These are phyloP conservation scores for Epicoccum nigrum DNA, from an alignment of 2,329 filamentous ascomycete species.

Conservation along the genomic window DNA sequence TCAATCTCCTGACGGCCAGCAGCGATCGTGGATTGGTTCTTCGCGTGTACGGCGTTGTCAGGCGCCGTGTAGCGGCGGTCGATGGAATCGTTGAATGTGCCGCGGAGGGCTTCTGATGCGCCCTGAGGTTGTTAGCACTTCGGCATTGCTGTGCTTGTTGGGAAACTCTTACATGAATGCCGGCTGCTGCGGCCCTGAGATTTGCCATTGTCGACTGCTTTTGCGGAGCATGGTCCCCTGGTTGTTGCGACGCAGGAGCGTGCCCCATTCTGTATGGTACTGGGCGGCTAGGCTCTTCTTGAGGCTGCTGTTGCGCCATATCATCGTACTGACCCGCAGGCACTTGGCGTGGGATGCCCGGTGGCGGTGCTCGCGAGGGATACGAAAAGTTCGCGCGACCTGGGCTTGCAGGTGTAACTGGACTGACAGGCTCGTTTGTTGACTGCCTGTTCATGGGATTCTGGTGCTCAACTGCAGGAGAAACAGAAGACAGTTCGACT, in stretches of 20 bases:
- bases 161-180: conserved; percentile 41
- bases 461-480: conserved; percentile 41
- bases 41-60: conserved; percentile 36
- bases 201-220: conserved; percentile 42
- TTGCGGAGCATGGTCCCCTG: conserved; percentile 16
- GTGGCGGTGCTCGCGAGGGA: conserved; percentile 39
- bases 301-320: conserved; percentile 8
- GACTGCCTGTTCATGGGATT: conserved; percentile 38
- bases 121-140: conserved; percentile 31
- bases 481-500: conserved; percentile 43
- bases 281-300: conserved; percentile 25
- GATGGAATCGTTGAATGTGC: conserved; percentile 42
- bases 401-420: conserved; percentile 37
- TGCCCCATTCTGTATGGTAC: conserved; percentile 33
- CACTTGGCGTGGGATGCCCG: conserved; percentile 40
- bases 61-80: conserved; percentile 36
- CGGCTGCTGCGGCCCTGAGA: conserved; percentile 42
- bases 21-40: conserved; percentile 43
- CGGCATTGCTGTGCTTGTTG: neutral
- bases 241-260: conserved; percentile 6
- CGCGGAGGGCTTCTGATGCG: conserved; percentile 44
- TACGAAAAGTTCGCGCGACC: conserved; percentile 45
- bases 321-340: conserved; percentile 17
- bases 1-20: conserved; percentile 43
- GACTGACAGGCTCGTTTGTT: conserved; percentile 29